Evolutionary conservation across 768 basidiomycete genomes (phyloP).

Genomic region (Naganishia vaughanmartiniae): DNA sequence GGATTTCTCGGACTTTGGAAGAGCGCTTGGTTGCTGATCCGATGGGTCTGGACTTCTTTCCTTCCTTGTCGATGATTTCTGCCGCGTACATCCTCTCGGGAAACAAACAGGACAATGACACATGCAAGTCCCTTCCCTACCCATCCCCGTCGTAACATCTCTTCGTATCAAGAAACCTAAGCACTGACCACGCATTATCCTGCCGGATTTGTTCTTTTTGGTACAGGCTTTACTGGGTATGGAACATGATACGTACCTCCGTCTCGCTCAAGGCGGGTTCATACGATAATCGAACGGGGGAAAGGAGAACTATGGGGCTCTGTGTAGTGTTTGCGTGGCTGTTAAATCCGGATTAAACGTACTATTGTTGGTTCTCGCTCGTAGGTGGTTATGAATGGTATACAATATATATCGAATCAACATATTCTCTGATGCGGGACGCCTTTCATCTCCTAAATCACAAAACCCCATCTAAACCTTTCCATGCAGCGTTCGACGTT

Average conservation of each 20-base stretch:
- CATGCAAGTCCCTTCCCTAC: not conserved
- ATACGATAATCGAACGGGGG: not conserved
- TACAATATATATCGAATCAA: too few relatives aligned
- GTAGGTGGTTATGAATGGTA: too few relatives aligned
- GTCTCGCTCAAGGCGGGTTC: constrained; percentile 6
- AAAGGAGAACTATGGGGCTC: not conserved
- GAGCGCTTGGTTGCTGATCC: too few relatives aligned
- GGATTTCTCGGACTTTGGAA: too few relatives aligned
- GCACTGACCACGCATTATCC: not conserved
- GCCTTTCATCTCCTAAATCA: too few relatives aligned
- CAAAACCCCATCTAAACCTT: too few relatives aligned
- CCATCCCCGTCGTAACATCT: not conserved
- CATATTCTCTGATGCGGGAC: too few relatives aligned
- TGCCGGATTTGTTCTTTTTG: not conserved
- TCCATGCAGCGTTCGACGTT: not conserved
- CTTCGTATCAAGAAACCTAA: not conserved
- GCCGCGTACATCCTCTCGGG: too few relatives aligned
- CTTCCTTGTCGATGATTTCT: too few relatives aligned
- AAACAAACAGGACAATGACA: constrained; percentile 10
- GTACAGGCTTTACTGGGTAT: constrained; percentile 9
- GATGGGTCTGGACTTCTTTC: too few relatives aligned
- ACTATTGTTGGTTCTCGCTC: not conserved
- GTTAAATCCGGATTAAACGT: too few relatives aligned
- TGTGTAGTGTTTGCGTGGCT: too few relatives aligned
- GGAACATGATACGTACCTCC: constrained; percentile 16